Evolutionary conservation across 2,329 filamentous ascomycete genomes (phyloP).

Genomic region (Hypoxylon sp.): DNA sequence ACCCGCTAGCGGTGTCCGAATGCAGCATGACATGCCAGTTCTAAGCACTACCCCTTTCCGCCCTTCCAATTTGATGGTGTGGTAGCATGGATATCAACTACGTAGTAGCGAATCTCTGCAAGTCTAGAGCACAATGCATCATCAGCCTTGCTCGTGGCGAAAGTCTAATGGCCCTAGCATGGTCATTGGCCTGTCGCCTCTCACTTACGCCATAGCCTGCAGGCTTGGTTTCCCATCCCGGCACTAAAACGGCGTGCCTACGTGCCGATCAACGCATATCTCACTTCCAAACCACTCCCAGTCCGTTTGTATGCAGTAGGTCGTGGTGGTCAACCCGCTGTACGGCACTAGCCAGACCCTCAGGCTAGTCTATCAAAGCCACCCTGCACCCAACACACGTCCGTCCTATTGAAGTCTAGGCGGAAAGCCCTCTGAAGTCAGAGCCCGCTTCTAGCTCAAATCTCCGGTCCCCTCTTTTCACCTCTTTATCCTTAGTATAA

Average conservation of each 20-base stretch:
- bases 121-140: conserved; percentile 48
- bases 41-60: conserved; percentile 32
- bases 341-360: conserved; percentile 36
- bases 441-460: conserved; percentile 37
- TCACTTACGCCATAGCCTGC: conserved; percentile 51
- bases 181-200: conserved; percentile 49
- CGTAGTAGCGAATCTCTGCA: conserved; percentile 39
- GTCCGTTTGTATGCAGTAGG: conserved; percentile 35
- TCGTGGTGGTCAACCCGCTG: conserved; percentile 21
- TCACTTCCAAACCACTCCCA: conserved; percentile 29
- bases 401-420: conserved; percentile 28
- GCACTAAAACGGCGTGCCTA: conserved; percentile 48
- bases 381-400: conserved; percentile 25
- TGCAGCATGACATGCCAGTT: conserved; percentile 48
- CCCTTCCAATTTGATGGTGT: conserved; percentile 36
- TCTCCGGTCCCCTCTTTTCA: conserved; percentile 44
- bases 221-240: conserved; percentile 46
- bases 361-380: conserved; percentile 38
- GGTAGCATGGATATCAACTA: conserved; percentile 37
- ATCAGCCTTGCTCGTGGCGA: conserved; percentile 53
- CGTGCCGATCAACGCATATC: conserved; percentile 50
- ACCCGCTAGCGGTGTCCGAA: conserved; percentile 46
- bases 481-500: conserved; percentile 44
- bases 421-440: conserved; percentile 45
- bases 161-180: conserved; percentile 45